Base-by-base conservation (phyloP, 169 alveolate genomes). In the Plasmodium malariae region DNA sequence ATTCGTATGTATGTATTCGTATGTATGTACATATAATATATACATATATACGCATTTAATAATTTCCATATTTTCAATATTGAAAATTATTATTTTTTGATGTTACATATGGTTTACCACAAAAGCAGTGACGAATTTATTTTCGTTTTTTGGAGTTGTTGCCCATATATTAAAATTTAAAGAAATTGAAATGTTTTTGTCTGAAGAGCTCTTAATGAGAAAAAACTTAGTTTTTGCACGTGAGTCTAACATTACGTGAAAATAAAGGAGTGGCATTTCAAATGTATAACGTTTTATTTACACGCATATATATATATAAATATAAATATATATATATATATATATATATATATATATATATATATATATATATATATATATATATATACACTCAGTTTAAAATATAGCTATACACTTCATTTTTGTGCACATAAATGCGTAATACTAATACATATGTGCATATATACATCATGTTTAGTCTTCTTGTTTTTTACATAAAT, bases 121-220 rank as follows among this genome's bases (percentile, higher is more conserved):
- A 80, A 80, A 80, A n/a, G 90, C 90, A 11, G 70, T 34, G 62
- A 80, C 85, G 51, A 80, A 80, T 67, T 80, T 80, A 14, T 80
- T 54, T 87, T 92, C 95, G 71, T 88, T 91, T 30, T 88, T 89
- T 45, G 95, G 91, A 26, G 94, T 87, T 26, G 96, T 92, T 14
- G 95, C 95, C 96, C 96, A 94, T 48, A 83, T 74, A 65, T 89
- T 87, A 67, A 54, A 91, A 45, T 80, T 87, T 32, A 90, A 62
- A 43, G 95, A 92, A 40, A 85, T 71, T 3, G 83, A 24, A 14
- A 92, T 88, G 49, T 89, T 74, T 21, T 87, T 88, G 26, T 89
- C 94, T 40, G 94, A 86, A 30, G 83, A 76, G 68, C 95, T 88
- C 85, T 94, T 94, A 34, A 94, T 87, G 12, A 94, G 70, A 70